Evolutionary conservation across 148 eudicot genomes (phyloP).

Genomic region (Persicaria maculosa): DNA sequence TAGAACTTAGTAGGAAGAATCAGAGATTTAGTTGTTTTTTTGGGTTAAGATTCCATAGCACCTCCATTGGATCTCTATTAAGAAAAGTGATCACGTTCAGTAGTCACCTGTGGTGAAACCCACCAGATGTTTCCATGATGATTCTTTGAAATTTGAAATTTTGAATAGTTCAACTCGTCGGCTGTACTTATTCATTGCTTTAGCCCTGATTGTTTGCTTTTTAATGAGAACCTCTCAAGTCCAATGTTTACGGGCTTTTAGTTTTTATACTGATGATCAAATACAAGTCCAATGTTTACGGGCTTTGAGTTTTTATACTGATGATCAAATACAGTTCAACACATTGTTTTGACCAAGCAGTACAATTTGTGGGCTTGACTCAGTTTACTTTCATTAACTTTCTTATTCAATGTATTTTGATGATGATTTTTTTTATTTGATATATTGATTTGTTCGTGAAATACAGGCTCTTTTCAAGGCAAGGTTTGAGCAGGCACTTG

Average conservation of each 20-base stretch:
- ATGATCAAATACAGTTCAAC: neutral
- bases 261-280: neutral
- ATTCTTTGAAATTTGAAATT: neutral
- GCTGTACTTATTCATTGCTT: neutral
- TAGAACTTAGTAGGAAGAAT: neutral
- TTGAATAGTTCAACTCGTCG: neutral
- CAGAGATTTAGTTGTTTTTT: neutral
- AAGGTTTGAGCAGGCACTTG: conserved; percentile 98
- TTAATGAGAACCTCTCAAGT: neutral
- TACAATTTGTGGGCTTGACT: neutral
- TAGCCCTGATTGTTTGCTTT: neutral
- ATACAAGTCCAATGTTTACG: neutral
- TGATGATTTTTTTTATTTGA: neutral
- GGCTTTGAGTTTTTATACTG: neutral
- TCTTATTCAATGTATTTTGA: neutral
- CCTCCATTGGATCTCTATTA: neutral
- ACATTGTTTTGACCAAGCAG: too few relatives aligned
- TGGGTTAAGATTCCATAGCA: neutral
- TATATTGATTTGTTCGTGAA: conserved; percentile 10
- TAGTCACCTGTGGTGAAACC: neutral
- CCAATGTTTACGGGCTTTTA: neutral
- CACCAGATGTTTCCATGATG: neutral
- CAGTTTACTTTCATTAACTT: neutral
- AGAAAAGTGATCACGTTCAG: neutral
- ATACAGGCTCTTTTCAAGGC: conserved; percentile 96